Evolutionary conservation across 345 rosid genomes (phyloP), one percentile per base, ranked within the genome.

Genomic region (Gossypium herbaceum): DNA sequence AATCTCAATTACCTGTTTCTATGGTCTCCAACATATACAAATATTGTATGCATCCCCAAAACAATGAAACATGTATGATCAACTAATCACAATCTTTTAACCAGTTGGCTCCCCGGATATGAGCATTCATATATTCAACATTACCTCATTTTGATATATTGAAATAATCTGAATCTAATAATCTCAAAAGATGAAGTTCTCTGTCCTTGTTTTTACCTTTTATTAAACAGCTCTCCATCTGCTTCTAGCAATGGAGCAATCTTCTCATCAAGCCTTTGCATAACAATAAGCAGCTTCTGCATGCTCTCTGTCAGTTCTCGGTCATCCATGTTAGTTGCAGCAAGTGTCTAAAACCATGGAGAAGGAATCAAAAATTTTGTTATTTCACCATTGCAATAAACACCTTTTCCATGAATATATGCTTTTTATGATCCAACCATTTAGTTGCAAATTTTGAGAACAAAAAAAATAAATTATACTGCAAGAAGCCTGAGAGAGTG

Each of bases 211-310:
- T 15, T 34, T 74, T 79, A 92, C 98, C 97, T 94, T 84, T 79
- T 84, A 78, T 85, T 94, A 84, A 94, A 94, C 80, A 85, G 88
- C 80, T 92, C 97, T 45, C 98, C 98, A 41, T 94, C 98, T 13
- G 90, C 67, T 74, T 92, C 97, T 76, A 94, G 78, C 93, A 91
- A 82, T 12, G 94, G 94, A 62, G 87, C 98, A 66, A 94, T 94
- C 83, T 91, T 89, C 74, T 85, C 83, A 77, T 94, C 98, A 68
- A 94, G 88, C 74, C 95, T 88, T 81, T 94, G 97, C 98, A 94
- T 94, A 69, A 94, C 98, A 72, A 92, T 84, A 61, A 94, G 87
- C 72, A 94, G 89, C 86, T 94, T 92, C 76, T 92, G 93, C 90
- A 94, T 87, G 82, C 94, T 92, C 79, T 90, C 97, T 22, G 94